These are phyloP conservation scores for Cicer chorassanicum DNA, from an alignment of 306 rosid genomes.

Conservation along the genomic window DNA sequence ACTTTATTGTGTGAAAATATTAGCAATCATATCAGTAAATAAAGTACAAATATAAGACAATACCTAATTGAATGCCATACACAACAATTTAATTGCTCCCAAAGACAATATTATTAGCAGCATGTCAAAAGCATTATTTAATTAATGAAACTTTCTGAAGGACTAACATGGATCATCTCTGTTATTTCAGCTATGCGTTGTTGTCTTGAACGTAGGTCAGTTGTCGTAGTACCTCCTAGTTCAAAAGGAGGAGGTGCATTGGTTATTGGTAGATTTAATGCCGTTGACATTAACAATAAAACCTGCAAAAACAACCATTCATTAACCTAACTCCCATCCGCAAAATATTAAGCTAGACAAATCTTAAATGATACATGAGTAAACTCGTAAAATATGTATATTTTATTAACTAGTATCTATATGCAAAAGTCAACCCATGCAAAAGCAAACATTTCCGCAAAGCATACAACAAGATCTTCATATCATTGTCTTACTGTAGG, in stretches of 20 bases:
- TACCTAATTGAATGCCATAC: too few relatives aligned
- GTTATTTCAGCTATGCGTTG: constrained; percentile 93
- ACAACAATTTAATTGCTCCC: too few relatives aligned
- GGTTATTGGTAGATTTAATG: constrained; percentile 61
- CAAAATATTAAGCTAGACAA: neutral
- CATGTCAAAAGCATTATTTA: constrained; percentile 4
- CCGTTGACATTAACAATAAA: constrained; percentile 86
- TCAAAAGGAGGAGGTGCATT: constrained; percentile 48
- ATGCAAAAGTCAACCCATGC: constrained; percentile 27
- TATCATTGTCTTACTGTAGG: constrained; percentile 73
- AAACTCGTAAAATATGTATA: constrained; percentile 11
- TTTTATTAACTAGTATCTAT: constrained; percentile 8
- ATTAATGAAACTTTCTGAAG: constrained; percentile 40
- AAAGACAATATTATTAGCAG: too few relatives aligned
- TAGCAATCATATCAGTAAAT: neutral
- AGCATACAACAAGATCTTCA: constrained; percentile 12
- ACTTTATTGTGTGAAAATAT: constrained; percentile 15
- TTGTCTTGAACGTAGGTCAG: constrained; percentile 77
- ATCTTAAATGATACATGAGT: constrained; percentile 3
- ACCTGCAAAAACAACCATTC: constrained; percentile 60
- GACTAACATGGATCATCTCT: constrained; percentile 97
- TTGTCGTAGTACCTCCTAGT: constrained; percentile 54
- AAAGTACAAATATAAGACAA: constrained; percentile 21
- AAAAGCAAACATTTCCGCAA: constrained; percentile 14
- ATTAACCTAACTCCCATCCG: constrained; percentile 34